phyloP scores from a whole-genome alignment of 768 basidiomycete species.

The Lentinula lateritia region DNA sequence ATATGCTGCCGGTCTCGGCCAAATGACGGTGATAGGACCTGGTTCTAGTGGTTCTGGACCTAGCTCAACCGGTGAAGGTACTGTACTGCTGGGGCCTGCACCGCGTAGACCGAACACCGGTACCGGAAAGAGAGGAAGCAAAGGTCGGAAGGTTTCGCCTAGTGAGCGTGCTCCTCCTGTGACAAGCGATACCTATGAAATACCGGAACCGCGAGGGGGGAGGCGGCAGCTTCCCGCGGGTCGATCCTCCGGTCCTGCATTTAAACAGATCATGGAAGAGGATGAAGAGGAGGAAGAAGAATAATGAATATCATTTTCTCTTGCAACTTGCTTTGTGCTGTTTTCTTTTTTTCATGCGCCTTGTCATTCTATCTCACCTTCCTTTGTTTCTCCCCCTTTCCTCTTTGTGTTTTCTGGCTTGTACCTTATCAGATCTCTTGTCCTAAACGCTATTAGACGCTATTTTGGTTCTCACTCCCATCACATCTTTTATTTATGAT shows the following conservation, averaged over 20 bases:
- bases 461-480: neutral
- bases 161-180: constrained; percentile 57
- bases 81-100: constrained; percentile 46
- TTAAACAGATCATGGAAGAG: constrained; percentile 74
- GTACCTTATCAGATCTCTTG: neutral
- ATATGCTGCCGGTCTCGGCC: constrained; percentile 78
- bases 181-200: constrained; percentile 48
- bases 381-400: neutral
- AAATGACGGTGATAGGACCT: constrained; percentile 34
- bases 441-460: too few species aligned
- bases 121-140: constrained; percentile 22
- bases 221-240: constrained; percentile 64
- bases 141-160: constrained; percentile 38
- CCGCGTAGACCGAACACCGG: constrained; percentile 39
- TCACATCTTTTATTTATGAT: neutral
- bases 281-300: constrained; percentile 80
- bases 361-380: neutral
- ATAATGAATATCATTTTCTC: constrained; percentile 8
- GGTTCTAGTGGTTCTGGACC: neutral
- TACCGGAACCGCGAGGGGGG: constrained; percentile 45
- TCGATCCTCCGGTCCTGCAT: constrained; percentile 63
- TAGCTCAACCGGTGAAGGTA: constrained; percentile 21
- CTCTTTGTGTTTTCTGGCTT: neutral
- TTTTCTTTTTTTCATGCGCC: constrained; percentile 5
- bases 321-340: constrained; percentile 6